Conservation (phyloP, 2,329 filamentous ascomycete genomes). For the Purpureocillium lavendulum region DNA sequence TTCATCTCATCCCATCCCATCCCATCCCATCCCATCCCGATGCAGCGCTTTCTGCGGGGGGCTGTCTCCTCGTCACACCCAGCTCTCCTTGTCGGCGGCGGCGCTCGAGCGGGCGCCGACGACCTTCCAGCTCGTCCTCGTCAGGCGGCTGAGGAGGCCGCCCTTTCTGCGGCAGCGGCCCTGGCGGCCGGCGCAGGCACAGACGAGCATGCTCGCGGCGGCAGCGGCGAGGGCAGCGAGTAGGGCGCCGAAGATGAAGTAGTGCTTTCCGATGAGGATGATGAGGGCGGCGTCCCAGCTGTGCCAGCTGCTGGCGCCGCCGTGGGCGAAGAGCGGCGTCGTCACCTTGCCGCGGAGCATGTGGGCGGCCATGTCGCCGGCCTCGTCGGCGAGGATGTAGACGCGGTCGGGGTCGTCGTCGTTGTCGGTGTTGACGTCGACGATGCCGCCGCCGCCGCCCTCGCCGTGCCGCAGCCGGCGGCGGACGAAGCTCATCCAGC, state of each 20-base stretch:
- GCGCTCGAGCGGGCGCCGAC: too few relatives aligned
- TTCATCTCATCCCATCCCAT: too few relatives aligned
- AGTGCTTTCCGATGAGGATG: background rate
- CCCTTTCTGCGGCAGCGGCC: background rate
- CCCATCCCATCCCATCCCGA: too few relatives aligned
- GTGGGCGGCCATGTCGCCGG: slow-evolving; percentile 3
- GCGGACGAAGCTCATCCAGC: slow-evolving; percentile 14
- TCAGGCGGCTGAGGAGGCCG: background rate
- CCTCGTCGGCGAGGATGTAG: background rate
- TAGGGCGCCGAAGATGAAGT: background rate
- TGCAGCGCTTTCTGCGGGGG: too few relatives aligned
- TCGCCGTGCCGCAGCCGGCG: too few relatives aligned
- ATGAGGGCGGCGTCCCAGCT: slow-evolving; percentile 3
- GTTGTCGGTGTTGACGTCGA: slow-evolving; percentile 4
- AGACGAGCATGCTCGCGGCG: too few relatives aligned
- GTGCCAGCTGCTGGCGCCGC: slow-evolving; percentile 16
- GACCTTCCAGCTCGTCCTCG: background rate
- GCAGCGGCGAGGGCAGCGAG: background rate
- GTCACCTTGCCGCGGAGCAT: slow-evolving; percentile 14
- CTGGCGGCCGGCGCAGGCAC: background rate
- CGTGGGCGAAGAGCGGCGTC: slow-evolving; percentile 15
- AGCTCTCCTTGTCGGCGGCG: too few relatives aligned
- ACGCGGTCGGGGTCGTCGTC: background rate
- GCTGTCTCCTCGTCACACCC: too few relatives aligned
- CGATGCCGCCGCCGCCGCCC: too few relatives aligned